Base-by-base conservation (phyloP, 495 filamentous ascomycete species). In the Emericellopsis terricola region DNA sequence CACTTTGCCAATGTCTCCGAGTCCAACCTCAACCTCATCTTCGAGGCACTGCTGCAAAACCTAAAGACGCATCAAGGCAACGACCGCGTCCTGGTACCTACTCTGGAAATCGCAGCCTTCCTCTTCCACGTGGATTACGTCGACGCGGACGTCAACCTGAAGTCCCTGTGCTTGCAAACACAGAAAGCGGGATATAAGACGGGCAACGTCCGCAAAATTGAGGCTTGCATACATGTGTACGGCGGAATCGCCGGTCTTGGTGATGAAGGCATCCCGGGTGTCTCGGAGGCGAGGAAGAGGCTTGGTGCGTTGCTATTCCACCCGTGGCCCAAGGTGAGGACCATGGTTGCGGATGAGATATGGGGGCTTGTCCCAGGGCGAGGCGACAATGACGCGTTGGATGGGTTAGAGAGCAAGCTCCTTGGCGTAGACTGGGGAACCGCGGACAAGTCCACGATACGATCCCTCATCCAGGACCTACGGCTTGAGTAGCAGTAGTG, bases 121-220 rank as follows among this genome's bases (percentile, higher is more conserved):
- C 46, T 94, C 16, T 65, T 87, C 33, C 79, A 78, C 42, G 55
- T 61, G 36, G 65, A 62, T 13, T 37, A 60, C 13, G 51, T 61
- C 35, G 44, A 45, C 37, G 19, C 29, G 11, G 40, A 11, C 7
- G 37, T 57, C 1, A 48, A 56, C 29, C 50, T 55, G 31, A 65
- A 66, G 41, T 64, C 49, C 15, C 49, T 92, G 14, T 84, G 85
- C 36, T 55, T 71, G 19, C 52, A 70, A 10, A 65, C 73, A 7
- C 82, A 87, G 42, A 81, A 77, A 51, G 64, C 81, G 3, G 81
- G 84, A 44, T 83, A 76, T 60, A 86, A 84, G 55, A 78, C 80
- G 8, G 64, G 69, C 8, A 83, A 80, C 47, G 70, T 92, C 4
- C 62, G 68, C 18, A 81, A 85, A 43, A 59, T 96, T 8, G 70